Conservation (phyloP, 495 filamentous ascomycete genomes). For the Thermothielavioides terrestris region DNA sequence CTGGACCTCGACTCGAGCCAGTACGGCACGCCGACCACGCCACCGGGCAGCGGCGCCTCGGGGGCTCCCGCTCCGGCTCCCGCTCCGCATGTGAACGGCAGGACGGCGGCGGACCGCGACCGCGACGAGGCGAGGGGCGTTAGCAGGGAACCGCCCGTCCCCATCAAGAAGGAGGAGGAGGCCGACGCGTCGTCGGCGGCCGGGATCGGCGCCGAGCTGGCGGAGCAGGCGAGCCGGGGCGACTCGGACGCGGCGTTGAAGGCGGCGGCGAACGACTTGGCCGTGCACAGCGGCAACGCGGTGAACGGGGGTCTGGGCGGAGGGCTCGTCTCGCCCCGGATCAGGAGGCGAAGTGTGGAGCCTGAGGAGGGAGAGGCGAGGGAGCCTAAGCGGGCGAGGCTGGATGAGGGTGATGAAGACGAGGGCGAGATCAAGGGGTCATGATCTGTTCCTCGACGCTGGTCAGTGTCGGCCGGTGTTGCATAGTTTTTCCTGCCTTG, state of each 20-base stretch:
- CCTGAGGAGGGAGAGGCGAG: slow-evolving; percentile 19
- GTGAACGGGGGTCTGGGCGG: slow-evolving; percentile 12
- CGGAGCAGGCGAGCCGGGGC: slow-evolving; percentile 26
- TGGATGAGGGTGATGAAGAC: slow-evolving; percentile 16
- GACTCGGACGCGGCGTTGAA: slow-evolving; percentile 41
- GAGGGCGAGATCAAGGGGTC: slow-evolving; percentile 20
- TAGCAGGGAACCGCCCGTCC: too few species aligned
- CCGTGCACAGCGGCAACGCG: slow-evolving; percentile 25
- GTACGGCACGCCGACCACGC: slow-evolving; percentile 15
- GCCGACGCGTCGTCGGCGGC: not conserved
- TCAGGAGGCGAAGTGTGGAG: slow-evolving; percentile 25
- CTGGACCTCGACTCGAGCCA: slow-evolving; percentile 17
- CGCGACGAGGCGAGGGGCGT: not conserved
- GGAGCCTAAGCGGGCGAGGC: slow-evolving; percentile 11
- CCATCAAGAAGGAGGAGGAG: slow-evolving; percentile 12
- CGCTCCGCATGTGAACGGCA: too few species aligned
- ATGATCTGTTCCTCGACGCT: not conserved
- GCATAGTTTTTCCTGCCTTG: not conserved
- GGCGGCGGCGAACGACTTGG: slow-evolving; percentile 37
- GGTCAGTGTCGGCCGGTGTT: not conserved
- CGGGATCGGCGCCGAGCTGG: slow-evolving; percentile 2
- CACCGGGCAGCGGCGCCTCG: not conserved
- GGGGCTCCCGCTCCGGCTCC: too few species aligned
- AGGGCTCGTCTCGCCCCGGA: slow-evolving; percentile 18
- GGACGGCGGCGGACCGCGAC: slow-evolving; percentile 1